phyloP scores from a whole-genome alignment of 2,329 filamentous ascomycete species.

The Xylaria digitata region DNA sequence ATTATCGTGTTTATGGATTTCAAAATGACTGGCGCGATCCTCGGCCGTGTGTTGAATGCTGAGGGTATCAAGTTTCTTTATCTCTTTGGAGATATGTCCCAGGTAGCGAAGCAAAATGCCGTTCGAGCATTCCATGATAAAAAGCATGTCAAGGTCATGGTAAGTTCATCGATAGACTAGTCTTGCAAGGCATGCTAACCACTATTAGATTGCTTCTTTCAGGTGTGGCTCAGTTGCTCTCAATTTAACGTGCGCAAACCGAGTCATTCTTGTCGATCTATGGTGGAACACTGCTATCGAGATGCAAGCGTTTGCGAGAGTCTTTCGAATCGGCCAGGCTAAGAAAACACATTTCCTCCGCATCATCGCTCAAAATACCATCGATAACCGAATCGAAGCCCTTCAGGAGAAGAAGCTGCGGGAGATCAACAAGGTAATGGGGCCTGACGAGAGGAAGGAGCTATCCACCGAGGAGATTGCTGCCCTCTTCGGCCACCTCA shows the following conservation, averaged over 20 bases:
- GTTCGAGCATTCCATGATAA: slow-evolving; percentile 44
- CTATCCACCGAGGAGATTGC: slow-evolving; percentile 12
- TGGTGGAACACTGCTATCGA: slow-evolving; percentile 73
- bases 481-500: slow-evolving; percentile 19
- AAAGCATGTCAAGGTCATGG: slow-evolving; percentile 48
- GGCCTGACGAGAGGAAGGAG: background rate
- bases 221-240: slow-evolving; percentile 53
- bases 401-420: slow-evolving; percentile 27
- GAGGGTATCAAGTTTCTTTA: slow-evolving; percentile 53
- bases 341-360: slow-evolving; percentile 69
- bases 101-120: slow-evolving; percentile 32
- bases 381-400: slow-evolving; percentile 31
- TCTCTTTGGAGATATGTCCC: slow-evolving; percentile 48
- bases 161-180: slow-evolving; percentile 43
- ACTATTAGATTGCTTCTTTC: slow-evolving; percentile 51
- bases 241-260: slow-evolving; percentile 59
- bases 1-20: slow-evolving; percentile 36
- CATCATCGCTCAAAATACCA: slow-evolving; percentile 54
- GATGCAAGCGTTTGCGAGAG: slow-evolving; percentile 70
- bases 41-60: slow-evolving; percentile 52
- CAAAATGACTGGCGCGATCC: slow-evolving; percentile 47
- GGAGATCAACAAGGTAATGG: slow-evolving; percentile 22
- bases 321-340: slow-evolving; percentile 73
- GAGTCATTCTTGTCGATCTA: slow-evolving; percentile 65
- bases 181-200: background rate